Conservation (phyloP, 1,284 basidiomycete species). For the Uromyces viciae-fabae region DNA sequence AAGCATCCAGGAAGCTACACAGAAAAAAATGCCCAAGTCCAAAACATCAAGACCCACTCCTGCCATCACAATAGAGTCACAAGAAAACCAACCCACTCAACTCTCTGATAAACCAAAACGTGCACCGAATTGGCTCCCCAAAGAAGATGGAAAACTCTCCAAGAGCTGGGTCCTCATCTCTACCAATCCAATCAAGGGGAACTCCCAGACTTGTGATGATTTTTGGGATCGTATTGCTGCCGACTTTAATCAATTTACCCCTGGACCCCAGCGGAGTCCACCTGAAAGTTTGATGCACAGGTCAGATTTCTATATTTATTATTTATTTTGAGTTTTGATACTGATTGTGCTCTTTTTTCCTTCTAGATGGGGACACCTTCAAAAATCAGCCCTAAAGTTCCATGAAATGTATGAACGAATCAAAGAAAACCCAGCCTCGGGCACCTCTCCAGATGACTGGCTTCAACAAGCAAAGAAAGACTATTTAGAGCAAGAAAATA, state of each 20-base stretch:
- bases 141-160: slow-evolving; percentile 1
- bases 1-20: too few relatives aligned
- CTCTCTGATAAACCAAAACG: not conserved
- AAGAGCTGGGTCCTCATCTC: slow-evolving; percentile 1
- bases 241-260: not conserved
- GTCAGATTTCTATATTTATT: not conserved
- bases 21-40: too few relatives aligned
- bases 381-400: not conserved
- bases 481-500: not conserved
- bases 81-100: too few relatives aligned
- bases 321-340: not conserved
- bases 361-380: not conserved
- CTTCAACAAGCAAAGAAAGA: not conserved
- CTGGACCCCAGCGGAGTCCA: not conserved
- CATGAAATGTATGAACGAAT: not conserved
- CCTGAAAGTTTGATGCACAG: not conserved
- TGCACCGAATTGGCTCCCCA: not conserved
- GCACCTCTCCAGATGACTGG: not conserved
- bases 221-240: not conserved
- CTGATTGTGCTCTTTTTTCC: not conserved
- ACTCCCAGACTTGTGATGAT: not conserved
- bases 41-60: too few relatives aligned
- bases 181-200: not conserved
- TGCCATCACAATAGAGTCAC: too few relatives aligned
- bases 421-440: not conserved